Conservation (phyloP, 768 basidiomycete genomes). For the Leccinum rimulosum region DNA sequence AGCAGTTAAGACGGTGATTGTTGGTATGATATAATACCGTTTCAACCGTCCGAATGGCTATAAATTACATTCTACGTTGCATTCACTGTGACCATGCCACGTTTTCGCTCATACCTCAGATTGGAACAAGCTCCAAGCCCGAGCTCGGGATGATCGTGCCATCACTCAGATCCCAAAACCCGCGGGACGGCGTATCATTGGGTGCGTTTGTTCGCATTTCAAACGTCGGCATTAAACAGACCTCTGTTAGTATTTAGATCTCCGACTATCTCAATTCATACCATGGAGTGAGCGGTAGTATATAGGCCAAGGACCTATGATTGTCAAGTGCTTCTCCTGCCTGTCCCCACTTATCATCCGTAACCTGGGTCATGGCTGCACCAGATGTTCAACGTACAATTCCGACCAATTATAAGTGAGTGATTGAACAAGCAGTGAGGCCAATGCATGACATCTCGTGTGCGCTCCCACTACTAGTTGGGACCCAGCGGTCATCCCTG, state of each 20-base stretch:
- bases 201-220: background rate
- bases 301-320: background rate
- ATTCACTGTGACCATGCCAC: background rate
- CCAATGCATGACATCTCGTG: background rate
- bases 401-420: slow-evolving; percentile 19
- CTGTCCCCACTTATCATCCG: background rate
- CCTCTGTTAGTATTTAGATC: background rate
- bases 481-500: slow-evolving; percentile 24
- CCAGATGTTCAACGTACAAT: slow-evolving; percentile 19
- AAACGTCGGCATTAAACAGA: background rate
- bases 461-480: slow-evolving; percentile 10
- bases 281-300: background rate
- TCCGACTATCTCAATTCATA: background rate
- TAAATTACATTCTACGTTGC: background rate
- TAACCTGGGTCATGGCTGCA: slow-evolving; percentile 19
- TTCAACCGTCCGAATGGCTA: background rate
- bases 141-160: background rate
- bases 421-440: background rate
- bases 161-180: background rate
- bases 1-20: background rate
- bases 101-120: background rate
- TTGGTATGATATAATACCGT: background rate
- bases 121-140: background rate
- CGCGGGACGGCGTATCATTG: background rate
- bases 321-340: background rate